Evolutionary conservation across 108 stramenopile genomes (phyloP), one percentile per base, ranked within the genome.

Genomic region (Discostella pseudostelligera): DNA sequence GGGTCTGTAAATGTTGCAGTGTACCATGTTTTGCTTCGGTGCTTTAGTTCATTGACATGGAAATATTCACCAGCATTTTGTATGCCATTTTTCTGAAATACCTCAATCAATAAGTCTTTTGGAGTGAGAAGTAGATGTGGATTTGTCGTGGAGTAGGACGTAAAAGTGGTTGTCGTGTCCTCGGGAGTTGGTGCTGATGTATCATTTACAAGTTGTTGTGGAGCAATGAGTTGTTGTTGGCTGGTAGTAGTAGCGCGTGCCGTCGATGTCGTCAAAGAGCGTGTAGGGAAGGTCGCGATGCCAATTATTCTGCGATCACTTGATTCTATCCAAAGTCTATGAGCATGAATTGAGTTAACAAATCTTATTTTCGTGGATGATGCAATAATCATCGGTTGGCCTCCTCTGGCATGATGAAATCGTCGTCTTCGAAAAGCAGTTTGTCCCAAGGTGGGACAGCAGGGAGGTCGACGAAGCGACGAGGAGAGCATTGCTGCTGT

Each of bases 1-100:
- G 76, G 67, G 22, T 69, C 62, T 0, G 40, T 65, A 12, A 77
- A 49, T 11, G 63, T 69, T 0, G 68, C 62, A 4, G 76, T 69
- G 48, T 37, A 58, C 76, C 76, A 77, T 29, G n/a, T 20, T 8
- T 21, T 47, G 14, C 51, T 24, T 14, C 39, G 12, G 26, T 35
- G 53, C 29, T 54, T 35, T 29, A n/a, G 14, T 36, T 12, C 19
- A 8, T 5, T 22, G 1, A 50, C 49, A 11, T 25, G 24, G 21
- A 25, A 50, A 2, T 17, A 19, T 5, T 32, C 32, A 5, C 22
- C 24, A 3, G 12, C 49, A 16, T 25, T 25, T 2, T 20, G 22
- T 20, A 25, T 8, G 8, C 21, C 21, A 25, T 20, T 3, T 50
- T 24, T 50, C 1, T 50, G n/a, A 12, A 22, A 50, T 19, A 5